Percentiles rank a stretch among this genome's conserved stretches.
phyloP scores from a whole-genome alignment of 352 stramenopile species.

The Phytophthora aleatoria region DNA sequence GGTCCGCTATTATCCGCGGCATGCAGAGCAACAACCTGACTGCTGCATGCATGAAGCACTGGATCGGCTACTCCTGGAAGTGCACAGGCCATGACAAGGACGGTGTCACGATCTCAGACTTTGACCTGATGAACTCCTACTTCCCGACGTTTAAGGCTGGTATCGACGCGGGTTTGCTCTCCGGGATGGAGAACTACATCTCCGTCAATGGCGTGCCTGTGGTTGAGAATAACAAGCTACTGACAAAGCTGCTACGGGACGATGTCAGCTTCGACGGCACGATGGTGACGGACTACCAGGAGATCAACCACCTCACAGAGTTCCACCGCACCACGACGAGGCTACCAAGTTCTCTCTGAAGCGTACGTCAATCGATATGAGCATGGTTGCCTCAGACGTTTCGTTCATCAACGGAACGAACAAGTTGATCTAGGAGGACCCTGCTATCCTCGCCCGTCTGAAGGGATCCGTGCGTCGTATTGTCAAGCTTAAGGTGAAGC shows the following conservation, averaged over 20 bases:
- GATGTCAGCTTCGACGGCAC: constrained; percentile 82
- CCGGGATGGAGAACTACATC: constrained; percentile 93
- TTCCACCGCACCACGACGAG: constrained; percentile 56
- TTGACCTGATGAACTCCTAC: constrained; percentile 78
- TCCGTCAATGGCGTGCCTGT: constrained; percentile 90
- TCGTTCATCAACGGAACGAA: constrained; percentile 50
- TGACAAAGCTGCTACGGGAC: constrained; percentile 71
- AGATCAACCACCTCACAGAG: constrained; percentile 83
- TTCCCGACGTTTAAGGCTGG: constrained; percentile 76
- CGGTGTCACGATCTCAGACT: constrained; percentile 62
- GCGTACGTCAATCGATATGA: constrained; percentile 88
- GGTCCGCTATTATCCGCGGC: constrained; percentile 58
- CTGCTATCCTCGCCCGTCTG: constrained; percentile 40
- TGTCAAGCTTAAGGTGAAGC: constrained; percentile 61
- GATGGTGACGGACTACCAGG: constrained; percentile 90
- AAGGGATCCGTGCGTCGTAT: constrained; percentile 58
- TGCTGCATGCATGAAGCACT: constrained; percentile 85
- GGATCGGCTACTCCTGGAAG: constrained; percentile 80
- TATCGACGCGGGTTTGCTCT: constrained; percentile 66
- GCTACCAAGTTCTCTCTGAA: constrained; percentile 63
- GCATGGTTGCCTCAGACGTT: constrained; percentile 65
- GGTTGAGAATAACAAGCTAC: constrained; percentile 67
- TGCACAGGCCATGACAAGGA: constrained; percentile 78
- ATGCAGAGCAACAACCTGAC: constrained; percentile 64
- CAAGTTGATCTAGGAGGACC: constrained; percentile 35